These are phyloP conservation scores for Fusarium neocosmosporiellum DNA, from an alignment of 2,329 filamentous ascomycete genomes.

Conservation along the genomic window DNA sequence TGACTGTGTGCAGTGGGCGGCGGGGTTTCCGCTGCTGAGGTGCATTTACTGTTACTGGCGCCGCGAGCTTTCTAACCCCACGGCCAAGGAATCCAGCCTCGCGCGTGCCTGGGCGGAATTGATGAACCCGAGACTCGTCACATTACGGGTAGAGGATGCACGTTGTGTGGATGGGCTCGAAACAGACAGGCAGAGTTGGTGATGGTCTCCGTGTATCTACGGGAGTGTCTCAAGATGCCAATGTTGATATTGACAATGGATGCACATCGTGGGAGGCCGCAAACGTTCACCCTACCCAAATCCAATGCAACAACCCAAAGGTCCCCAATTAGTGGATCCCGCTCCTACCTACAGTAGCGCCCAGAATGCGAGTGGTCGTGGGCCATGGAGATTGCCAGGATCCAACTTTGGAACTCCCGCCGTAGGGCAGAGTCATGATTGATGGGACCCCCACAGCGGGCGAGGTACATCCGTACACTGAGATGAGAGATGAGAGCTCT, in stretches of 20 bases:
- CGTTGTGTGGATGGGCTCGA: neutral
- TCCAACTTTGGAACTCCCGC: constrained; percentile 30
- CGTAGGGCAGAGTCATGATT: constrained; percentile 3
- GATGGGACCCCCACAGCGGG: constrained; percentile 25
- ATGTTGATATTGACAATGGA: neutral
- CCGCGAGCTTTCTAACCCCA: neutral
- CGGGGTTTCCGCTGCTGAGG: neutral
- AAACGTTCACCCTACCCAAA: constrained; percentile 7
- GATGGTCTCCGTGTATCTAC: neutral
- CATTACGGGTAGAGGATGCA: neutral
- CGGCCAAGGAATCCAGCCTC: neutral
- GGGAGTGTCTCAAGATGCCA: neutral
- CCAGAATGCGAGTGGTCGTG: constrained; percentile 4
- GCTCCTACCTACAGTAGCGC: constrained; percentile 16
- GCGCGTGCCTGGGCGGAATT: neutral
- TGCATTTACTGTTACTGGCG: constrained; percentile 12
- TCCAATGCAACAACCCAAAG: neutral
- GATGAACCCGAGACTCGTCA: neutral
- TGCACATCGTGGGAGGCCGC: neutral
- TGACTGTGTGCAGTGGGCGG: constrained; percentile 4
- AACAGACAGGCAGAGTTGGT: neutral
- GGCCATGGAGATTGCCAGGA: constrained; percentile 27
- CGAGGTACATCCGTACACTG: constrained; percentile 10
- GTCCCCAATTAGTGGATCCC: constrained; percentile 19
- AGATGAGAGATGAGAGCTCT: constrained; percentile 16